Evolutionary conservation across 2,329 filamentous ascomycete genomes (phyloP).

Genomic region (Colletotrichum endophyticum): DNA sequence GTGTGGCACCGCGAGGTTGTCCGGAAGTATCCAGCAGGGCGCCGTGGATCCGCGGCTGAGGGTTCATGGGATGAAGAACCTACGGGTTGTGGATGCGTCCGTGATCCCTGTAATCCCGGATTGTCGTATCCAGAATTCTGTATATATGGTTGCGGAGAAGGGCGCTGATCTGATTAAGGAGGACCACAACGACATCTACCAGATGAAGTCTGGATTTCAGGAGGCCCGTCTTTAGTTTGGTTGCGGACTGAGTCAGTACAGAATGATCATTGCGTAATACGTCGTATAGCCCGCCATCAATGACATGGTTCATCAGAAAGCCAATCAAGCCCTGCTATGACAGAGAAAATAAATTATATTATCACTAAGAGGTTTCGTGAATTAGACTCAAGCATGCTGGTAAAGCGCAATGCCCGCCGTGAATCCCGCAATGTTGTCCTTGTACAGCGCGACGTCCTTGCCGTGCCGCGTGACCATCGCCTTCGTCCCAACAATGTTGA

Average conservation of each 20-base stretch:
- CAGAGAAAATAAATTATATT: neutral
- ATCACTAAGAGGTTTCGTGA: neutral
- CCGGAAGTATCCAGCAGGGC: too few species aligned
- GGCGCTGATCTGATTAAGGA: neutral
- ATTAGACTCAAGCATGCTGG: slow-evolving; percentile 12
- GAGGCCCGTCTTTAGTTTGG: neutral
- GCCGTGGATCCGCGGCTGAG: too few species aligned
- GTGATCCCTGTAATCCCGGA: neutral
- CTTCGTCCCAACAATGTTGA: slow-evolving; percentile 49
- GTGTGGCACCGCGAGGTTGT: too few species aligned
- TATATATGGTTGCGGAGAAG: neutral
- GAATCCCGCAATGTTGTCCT: slow-evolving; percentile 43
- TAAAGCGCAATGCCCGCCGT: slow-evolving; percentile 41
- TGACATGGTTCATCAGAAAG: neutral
- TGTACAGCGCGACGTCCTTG: slow-evolving; percentile 35
- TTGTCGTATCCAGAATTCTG: neutral
- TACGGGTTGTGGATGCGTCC: too few species aligned
- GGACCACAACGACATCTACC: neutral
- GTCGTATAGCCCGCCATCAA: neutral
- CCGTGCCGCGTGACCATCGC: slow-evolving; percentile 44
- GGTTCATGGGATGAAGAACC: too few species aligned
- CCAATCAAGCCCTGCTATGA: neutral
- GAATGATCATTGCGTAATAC: neutral
- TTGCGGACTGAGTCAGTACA: neutral
- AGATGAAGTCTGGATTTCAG: neutral